Conservation (phyloP, 1,284 basidiomycete species). For the Austropuccinia psidii region DNA sequence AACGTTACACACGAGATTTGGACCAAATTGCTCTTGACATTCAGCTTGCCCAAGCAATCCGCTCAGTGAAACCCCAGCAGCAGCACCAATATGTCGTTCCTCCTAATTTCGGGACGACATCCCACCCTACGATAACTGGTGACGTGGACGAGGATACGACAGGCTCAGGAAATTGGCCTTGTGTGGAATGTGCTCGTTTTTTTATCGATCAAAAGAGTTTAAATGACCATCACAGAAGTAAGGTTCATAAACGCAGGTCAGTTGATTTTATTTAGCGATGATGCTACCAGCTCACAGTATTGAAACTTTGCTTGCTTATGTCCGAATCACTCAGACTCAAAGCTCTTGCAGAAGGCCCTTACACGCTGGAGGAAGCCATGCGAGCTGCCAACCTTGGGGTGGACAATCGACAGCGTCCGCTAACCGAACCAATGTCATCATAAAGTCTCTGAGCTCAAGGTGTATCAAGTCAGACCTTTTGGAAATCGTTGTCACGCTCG, state of each 20-base stretch:
- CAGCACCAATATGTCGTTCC: not conserved
- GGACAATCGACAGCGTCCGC: slow-evolving; percentile 33
- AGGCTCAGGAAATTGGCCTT: slow-evolving; percentile 23
- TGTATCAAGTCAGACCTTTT: too few species aligned
- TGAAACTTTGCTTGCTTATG: not conserved
- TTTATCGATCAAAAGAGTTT: slow-evolving; percentile 24
- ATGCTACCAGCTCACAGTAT: not conserved
- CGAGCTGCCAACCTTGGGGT: slow-evolving; percentile 28
- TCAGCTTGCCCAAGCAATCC: slow-evolving; percentile 10
- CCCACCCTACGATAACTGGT: slow-evolving; percentile 28
- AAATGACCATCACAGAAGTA: slow-evolving; percentile 10
- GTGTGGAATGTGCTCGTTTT: slow-evolving; percentile 32
- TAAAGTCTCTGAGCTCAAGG: not conserved
- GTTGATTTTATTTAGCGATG: not conserved
- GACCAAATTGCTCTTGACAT: slow-evolving; percentile 30
- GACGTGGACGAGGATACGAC: slow-evolving; percentile 28
- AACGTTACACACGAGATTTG: slow-evolving; percentile 21
- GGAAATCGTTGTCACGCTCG: too few species aligned
- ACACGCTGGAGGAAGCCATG: slow-evolving; percentile 34
- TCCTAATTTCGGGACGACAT: slow-evolving; percentile 18
- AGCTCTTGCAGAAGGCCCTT: slow-evolving; percentile 25
- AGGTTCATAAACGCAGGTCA: slow-evolving; percentile 36
- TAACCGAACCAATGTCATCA: not conserved
- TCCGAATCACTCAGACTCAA: slow-evolving; percentile 25
- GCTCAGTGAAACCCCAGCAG: slow-evolving; percentile 5